Base-by-base conservation (phyloP, 208 protist species). In the Trypanosomatidae sp. region DNA sequence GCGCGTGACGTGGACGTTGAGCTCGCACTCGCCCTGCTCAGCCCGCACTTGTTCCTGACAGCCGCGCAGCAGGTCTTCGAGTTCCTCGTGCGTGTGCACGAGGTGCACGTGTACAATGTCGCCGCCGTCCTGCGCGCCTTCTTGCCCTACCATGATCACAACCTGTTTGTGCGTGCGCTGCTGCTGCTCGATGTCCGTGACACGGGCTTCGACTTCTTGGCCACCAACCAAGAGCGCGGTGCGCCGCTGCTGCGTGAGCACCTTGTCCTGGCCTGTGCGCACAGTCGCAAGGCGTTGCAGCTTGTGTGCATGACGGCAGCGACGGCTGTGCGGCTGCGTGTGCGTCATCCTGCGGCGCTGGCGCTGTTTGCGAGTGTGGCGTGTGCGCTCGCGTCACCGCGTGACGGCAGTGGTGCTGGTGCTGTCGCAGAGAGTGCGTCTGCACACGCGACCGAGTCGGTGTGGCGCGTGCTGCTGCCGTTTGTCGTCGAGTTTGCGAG, bases 41-140 rank as follows among this genome's bases (percentile, higher is more conserved):
- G 76, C 46, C 83, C 83, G 2, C 77, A 92, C 43, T 45, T 92
- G 8, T 88, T 92, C 52, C 48, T 88, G 7, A 84, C 78, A 2
- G 71, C 78, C 13, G 78, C 83, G 7, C 83, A 92, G 32, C 83
- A 92, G 61, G 83, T 86, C 1, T 79, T 92, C 38, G 77, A 92
- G 59, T 92, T 78, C 39, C 53, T 91, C 23, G 74, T 91, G 10
- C 76, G 82, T 8, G 82, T 88, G 19, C 64, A 84, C 41, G 77
- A 92, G 60, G 71, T 88, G 13, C 83, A 92, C 61, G 60, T 86
- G 48, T 86, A 85, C 64, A 86, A 92, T 52, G 72, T 77, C 6
- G 32, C 27, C 1, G 56, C 71, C 2, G 74, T 92, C 7, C 58
- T 92, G 15, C 66, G 75, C 8, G 63, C 75, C 20, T 88, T 92